Evolutionary conservation across 2,329 filamentous ascomycete genomes (phyloP).

Genomic region (Phaeosphaeria sp.): DNA sequence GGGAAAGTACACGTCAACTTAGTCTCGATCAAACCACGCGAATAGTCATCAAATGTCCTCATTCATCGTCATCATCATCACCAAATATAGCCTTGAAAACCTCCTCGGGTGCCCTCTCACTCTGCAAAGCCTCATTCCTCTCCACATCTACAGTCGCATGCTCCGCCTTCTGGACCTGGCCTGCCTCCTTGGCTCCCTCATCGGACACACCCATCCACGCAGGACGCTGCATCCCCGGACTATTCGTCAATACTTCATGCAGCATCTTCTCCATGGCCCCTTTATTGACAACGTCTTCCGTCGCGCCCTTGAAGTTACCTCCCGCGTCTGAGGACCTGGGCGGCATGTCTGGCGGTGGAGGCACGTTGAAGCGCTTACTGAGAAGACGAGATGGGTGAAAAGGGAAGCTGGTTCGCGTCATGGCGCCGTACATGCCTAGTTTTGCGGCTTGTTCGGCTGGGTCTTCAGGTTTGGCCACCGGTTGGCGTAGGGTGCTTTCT

Average conservation of each 20-base stretch:
- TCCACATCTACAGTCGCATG: slow-evolving; percentile 68
- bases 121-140: slow-evolving; percentile 79
- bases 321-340: slow-evolving; percentile 47
- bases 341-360: slow-evolving; percentile 71
- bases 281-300: slow-evolving; percentile 59
- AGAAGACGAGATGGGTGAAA: slow-evolving; percentile 84
- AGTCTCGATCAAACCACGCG: too few relatives aligned
- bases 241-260: slow-evolving; percentile 38
- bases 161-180: slow-evolving; percentile 4
- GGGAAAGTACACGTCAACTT: too few relatives aligned
- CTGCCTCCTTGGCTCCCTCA: neutral
- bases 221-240: slow-evolving; percentile 35
- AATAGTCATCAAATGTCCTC: too few relatives aligned
- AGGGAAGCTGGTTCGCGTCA: slow-evolving; percentile 75
- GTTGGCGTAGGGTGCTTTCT: slow-evolving; percentile 53
- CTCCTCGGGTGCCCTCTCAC: slow-evolving; percentile 74
- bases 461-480: slow-evolving; percentile 68
- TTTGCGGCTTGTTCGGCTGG: slow-evolving; percentile 85
- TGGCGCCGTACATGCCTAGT: slow-evolving; percentile 88
- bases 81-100: slow-evolving; percentile 95
- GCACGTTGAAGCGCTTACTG: slow-evolving; percentile 96
- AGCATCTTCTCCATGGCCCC: slow-evolving; percentile 55
- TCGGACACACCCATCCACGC: slow-evolving; percentile 28
- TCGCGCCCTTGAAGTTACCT: slow-evolving; percentile 25
- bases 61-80: slow-evolving; percentile 69